Evolutionary conservation across 2,329 filamentous ascomycete species (phyloP).

Genomic region (Aspergillus jensenii): DNA sequence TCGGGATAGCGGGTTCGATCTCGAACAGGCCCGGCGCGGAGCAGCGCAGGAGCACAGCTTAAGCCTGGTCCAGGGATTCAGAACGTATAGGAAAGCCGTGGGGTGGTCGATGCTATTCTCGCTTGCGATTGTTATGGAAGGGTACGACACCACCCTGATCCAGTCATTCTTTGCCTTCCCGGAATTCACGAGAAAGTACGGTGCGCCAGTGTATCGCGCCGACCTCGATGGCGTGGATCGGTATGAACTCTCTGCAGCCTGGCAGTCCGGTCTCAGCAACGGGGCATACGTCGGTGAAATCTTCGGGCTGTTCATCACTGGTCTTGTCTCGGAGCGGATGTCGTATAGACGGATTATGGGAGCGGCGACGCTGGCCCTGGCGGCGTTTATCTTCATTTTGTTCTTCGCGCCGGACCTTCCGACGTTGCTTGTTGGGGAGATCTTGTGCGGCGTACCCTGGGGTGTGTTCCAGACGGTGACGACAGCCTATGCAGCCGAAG

Average conservation of each 20-base stretch:
- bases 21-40: conserved; percentile 2
- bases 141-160: conserved; percentile 29
- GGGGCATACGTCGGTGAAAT: conserved; percentile 26
- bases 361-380: conserved; percentile 28
- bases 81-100: conserved; percentile 20
- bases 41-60: conserved; percentile 6
- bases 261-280: conserved; percentile 29
- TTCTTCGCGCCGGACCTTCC: conserved; percentile 48
- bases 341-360: conserved; percentile 50
- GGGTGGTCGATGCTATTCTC: conserved; percentile 24
- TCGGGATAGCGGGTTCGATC: neutral
- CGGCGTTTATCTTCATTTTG: conserved; percentile 42
- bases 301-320: conserved; percentile 26
- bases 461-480: conserved; percentile 47
- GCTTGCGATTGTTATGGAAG: conserved; percentile 25
- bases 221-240: neutral
- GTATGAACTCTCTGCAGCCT: conserved; percentile 26
- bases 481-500: conserved; percentile 43
- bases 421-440: conserved; percentile 46
- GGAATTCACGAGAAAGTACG: conserved; percentile 23
- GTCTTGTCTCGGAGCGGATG: conserved; percentile 22
- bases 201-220: conserved; percentile 1
- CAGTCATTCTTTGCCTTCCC: conserved; percentile 32
- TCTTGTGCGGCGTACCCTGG: conserved; percentile 50
- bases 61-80: neutral